Evolutionary conservation across 73 alveolate genomes (phyloP).

Genomic region (Paramecium sexaurelia): DNA sequence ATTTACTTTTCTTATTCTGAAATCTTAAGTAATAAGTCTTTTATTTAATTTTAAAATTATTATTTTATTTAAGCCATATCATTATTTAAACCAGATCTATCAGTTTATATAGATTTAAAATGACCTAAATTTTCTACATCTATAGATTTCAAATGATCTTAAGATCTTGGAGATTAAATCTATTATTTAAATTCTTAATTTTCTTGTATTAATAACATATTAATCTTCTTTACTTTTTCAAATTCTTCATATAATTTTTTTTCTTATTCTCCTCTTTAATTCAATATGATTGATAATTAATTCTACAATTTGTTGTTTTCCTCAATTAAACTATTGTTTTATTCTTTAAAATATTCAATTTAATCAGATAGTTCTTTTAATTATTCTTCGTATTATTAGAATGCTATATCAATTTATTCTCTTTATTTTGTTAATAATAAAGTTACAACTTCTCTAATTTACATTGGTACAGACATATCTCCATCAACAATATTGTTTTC

Average conservation of each 20-base stretch:
- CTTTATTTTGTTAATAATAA: background rate
- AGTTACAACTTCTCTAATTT: constrained; percentile 36
- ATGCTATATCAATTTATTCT: constrained; percentile 13
- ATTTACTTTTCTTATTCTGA: background rate
- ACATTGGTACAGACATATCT: background rate
- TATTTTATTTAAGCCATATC: background rate
- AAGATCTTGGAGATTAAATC: background rate
- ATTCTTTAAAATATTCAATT: constrained; percentile 7
- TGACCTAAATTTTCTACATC: background rate
- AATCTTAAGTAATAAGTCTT: background rate
- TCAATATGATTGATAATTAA: background rate
- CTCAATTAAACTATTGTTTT: background rate
- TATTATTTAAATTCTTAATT: background rate
- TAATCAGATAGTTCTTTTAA: background rate
- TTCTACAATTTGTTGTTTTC: background rate
- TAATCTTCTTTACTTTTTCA: background rate
- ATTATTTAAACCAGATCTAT: background rate
- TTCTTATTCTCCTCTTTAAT: background rate
- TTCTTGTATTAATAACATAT: background rate
- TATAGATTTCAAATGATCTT: background rate
- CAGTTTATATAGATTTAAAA: background rate
- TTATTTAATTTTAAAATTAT: background rate
- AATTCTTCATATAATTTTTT: background rate
- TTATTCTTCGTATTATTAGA: background rate
- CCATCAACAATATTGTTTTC: background rate